Percentiles rank a stretch among this genome's conserved stretches.
Conservation (phyloP, 2,329 filamentous ascomycete genomes). For the Aspergillus pseudoviridinutans region DNA sequence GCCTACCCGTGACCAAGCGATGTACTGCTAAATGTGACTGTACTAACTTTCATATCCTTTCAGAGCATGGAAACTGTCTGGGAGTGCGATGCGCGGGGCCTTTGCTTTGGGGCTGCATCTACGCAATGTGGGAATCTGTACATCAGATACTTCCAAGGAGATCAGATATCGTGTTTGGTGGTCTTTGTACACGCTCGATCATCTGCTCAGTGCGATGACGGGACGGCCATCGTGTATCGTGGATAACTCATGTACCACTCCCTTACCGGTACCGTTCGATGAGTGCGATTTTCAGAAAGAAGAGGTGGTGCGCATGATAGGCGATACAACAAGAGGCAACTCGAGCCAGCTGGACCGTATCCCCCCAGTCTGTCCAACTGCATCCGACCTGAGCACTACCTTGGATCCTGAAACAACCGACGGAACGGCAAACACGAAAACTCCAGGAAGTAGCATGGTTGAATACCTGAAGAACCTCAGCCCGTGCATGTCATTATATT, state of each 20-base stretch:
- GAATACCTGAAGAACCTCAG: slow-evolving; percentile 35
- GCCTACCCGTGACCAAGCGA: background rate
- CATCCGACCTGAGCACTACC: slow-evolving; percentile 18
- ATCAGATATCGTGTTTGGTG: slow-evolving; percentile 45
- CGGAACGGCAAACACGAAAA: slow-evolving; percentile 7
- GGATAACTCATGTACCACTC: slow-evolving; percentile 40
- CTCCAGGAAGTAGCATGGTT: slow-evolving; percentile 19
- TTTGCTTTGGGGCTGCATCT: slow-evolving; percentile 42
- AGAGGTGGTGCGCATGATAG: slow-evolving; percentile 25
- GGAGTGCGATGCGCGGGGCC: slow-evolving; percentile 39
- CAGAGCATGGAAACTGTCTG: slow-evolving; percentile 42
- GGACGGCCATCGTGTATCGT: slow-evolving; percentile 42
- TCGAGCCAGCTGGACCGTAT: slow-evolving; percentile 19
- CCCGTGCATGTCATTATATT: slow-evolving; percentile 40
- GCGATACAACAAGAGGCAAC: slow-evolving; percentile 19
- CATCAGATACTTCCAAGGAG: slow-evolving; percentile 40
- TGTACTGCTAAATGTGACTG: background rate
- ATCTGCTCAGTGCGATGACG: slow-evolving; percentile 41
- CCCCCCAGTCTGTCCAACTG: slow-evolving; percentile 15
- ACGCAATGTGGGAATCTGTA: slow-evolving; percentile 34
- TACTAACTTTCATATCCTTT: slow-evolving; percentile 1
- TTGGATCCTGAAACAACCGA: slow-evolving; percentile 20
- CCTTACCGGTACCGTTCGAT: slow-evolving; percentile 40
- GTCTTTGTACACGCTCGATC: slow-evolving; percentile 42
- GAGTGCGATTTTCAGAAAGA: slow-evolving; percentile 38